Evolutionary conservation across 495 filamentous ascomycete genomes (phyloP), one percentile per base, ranked within the genome.

Genomic region (Amniculicola lignicola): DNA sequence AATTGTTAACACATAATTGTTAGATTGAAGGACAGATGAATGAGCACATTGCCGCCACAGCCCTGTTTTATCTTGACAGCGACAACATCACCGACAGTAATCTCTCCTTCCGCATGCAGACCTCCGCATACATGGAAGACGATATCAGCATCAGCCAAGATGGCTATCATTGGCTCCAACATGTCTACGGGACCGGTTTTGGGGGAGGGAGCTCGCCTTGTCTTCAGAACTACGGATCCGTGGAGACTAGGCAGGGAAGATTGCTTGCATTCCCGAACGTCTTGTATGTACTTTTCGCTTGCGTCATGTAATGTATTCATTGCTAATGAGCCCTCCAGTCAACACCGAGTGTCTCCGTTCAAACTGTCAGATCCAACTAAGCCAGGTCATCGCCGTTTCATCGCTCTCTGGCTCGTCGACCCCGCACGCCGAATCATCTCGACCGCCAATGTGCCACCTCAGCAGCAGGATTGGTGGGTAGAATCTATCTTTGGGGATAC

Each of bases 11-110:
- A 33, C 21, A 16, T 16, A 50, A n/a, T 6, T 4, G 3, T 11
- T 22, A 58, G 38, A 29, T 60, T 24, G 57, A 60, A 48, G 67
- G 67, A 23, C 41, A 57, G 36, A 45, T 67, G 49, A 71, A 71
- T 38, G 67, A 71, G 48, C 65, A 65, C 25, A 71, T 71, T 43
- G 59, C 54, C 44, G 67, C 62, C 37, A 67, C 69, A 2, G 60
- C 61, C 1, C 46, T 69, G 11, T 68, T 67, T 39, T 68, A 71
- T 40, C 82, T 81, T 57, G 79, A 84, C 54, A 70, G 63, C 47
- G 70, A 81, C 3, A 88, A 89, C 63, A 79, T 87, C 46, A 82
- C 77, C 4, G 65, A 74, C 4, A 79, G 72, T 51, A 61, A 57
- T 22, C 72, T 87, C 0, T 60, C 71, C 0, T 84, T 87, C 61